Percentiles rank a stretch among this genome's conserved stretches.
Evolutionary conservation across 768 basidiomycete genomes (phyloP).

Genomic region (Xerocomus spinulosus): DNA sequence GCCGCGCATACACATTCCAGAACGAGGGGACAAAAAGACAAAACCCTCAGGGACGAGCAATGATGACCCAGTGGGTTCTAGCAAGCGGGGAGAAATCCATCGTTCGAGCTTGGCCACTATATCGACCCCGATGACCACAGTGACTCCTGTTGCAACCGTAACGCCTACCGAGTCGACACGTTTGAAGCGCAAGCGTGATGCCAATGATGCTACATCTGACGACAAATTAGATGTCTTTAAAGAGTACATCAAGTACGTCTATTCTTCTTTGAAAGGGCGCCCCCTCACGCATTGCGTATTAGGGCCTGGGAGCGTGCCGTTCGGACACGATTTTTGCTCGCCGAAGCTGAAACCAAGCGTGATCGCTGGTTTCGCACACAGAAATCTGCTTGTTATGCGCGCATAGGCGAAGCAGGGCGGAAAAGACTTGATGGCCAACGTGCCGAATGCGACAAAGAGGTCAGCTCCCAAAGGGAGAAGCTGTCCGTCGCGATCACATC

Average conservation of each 20-base stretch:
- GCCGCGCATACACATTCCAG: slow-evolving; percentile 24
- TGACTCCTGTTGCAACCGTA: slow-evolving; percentile 8
- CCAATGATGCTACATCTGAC: slow-evolving; percentile 13
- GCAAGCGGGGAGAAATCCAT: slow-evolving; percentile 14
- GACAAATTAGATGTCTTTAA: slow-evolving; percentile 24
- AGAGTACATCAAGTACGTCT: slow-evolving; percentile 29
- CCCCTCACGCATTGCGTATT: slow-evolving; percentile 2
- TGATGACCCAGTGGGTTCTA: slow-evolving; percentile 12
- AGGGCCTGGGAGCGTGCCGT: slow-evolving; percentile 31
- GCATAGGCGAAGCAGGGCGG: slow-evolving; percentile 29
- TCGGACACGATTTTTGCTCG: slow-evolving; percentile 22
- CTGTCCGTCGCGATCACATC: slow-evolving; percentile 22
- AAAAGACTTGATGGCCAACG: slow-evolving; percentile 28
- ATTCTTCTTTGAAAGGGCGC: background rate
- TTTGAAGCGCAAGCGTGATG: slow-evolving; percentile 26
- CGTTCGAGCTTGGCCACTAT: slow-evolving; percentile 1
- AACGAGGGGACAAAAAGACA: slow-evolving; percentile 7
- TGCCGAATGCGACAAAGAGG: slow-evolving; percentile 25
- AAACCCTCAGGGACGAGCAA: slow-evolving; percentile 27
- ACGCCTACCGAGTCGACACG: slow-evolving; percentile 18
- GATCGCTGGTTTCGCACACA: slow-evolving; percentile 29
- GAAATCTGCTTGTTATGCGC: slow-evolving; percentile 26
- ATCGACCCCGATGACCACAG: slow-evolving; percentile 7
- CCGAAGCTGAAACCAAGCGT: slow-evolving; percentile 28
- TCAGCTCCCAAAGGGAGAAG: slow-evolving; percentile 20